Conservation (phyloP, 331 rosid species). For the Quercus lobata region DNA sequence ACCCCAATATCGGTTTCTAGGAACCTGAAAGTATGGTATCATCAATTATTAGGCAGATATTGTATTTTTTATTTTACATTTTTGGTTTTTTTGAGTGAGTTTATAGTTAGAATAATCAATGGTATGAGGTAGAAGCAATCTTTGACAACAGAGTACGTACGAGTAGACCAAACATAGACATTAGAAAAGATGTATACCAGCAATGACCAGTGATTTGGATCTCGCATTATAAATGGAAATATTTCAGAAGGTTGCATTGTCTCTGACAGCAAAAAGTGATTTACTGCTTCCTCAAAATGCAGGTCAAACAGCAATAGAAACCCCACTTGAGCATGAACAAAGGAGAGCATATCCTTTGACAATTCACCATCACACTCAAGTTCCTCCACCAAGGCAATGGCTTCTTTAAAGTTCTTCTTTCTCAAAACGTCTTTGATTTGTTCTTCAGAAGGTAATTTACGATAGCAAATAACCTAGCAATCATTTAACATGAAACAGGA, state of each 20-base stretch:
- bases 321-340: no score
- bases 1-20: no score
- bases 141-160: neutral
- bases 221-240: slow-evolving; percentile 88
- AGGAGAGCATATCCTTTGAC: no score
- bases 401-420: no score
- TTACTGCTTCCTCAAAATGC: slow-evolving; percentile 89
- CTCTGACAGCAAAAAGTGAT: slow-evolving; percentile 82
- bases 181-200: slow-evolving; percentile 52
- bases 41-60: no score
- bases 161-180: slow-evolving; percentile 13
- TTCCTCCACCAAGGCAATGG: no score
- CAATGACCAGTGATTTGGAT: slow-evolving; percentile 96
- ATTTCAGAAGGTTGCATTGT: slow-evolving; percentile 94
- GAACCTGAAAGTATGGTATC: no score
- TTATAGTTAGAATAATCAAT: slow-evolving; percentile 8
- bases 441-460: no score
- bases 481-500: slow-evolving; percentile 15
- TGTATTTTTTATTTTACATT: no score
- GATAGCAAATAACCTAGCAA: no score
- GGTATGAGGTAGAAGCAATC: slow-evolving; percentile 3
- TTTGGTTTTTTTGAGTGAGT: neutral
- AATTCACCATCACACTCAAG: no score
- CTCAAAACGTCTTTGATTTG: no score
- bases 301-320: slow-evolving; percentile 21